Evolutionary conservation across 2,329 filamentous ascomycete genomes (phyloP), one percentile per base, ranked within the genome.

Genomic region (Microdochium bolleyi): DNA sequence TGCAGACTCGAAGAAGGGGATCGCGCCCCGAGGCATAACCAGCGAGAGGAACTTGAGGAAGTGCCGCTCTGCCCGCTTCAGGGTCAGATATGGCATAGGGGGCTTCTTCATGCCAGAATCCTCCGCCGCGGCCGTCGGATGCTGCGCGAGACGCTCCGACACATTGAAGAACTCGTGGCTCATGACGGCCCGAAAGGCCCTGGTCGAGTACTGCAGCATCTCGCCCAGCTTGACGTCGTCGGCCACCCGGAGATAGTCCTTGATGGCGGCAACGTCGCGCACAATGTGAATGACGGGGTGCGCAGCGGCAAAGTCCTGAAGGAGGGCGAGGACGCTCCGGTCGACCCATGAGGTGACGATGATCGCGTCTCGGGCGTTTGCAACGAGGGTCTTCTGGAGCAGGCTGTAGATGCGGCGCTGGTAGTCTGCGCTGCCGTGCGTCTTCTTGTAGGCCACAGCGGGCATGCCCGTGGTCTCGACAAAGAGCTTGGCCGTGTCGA

Each of bases 141-240:
- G 62, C 58, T 59, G 62, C 46, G 69, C 62, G 4, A 63, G 64
- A 19, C 69, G 72, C 61, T 89, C 85, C 2, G 84, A 84, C 16
- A 88, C 72, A 59, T 90, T 90, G 71, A 84, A 89, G 64, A 89
- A 92, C 62, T 91, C 87, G 56, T 87, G 79, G 58, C 88, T 90
- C 11, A 84, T 85, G 62, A 84, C 88, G 1, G 75, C 75, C 49
- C 84, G 75, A 58, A 88, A 83, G 16, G 87, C 77, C 2, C 75
- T 70, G 22, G 73, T 76, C 57, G 77, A 81, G 14, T 78, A 75
- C 19, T 77, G 73, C 24, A 88, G 67, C 7, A 89, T 72, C 48
- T 79, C 79, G 46, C 75, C 71, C 1, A 85, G 73, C 58, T 80
- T 82, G 37, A 74, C 70, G 25, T 76, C 69, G 50, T 83, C 76